These are phyloP conservation scores for Spiraea crenata DNA, from an alignment of 331 rosid species.

Conservation along the genomic window DNA sequence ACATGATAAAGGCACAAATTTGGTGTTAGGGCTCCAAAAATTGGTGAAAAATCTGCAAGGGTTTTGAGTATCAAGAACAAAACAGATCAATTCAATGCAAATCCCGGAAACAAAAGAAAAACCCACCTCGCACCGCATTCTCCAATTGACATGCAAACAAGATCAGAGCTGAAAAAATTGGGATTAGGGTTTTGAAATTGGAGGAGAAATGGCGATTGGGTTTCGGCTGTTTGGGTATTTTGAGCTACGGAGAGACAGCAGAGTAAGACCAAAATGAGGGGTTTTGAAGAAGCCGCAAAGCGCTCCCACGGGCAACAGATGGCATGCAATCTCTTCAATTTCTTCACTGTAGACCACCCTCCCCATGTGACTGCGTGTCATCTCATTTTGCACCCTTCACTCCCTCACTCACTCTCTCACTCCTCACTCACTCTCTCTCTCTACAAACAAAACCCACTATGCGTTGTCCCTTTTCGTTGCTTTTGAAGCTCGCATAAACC, in stretches of 20 bases:
- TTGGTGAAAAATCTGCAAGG: slow-evolving; percentile 12
- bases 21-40: slow-evolving; percentile 43
- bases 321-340: slow-evolving; percentile 28
- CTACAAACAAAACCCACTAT: slow-evolving; percentile 33
- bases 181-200: slow-evolving; percentile 46
- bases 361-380: slow-evolving; percentile 46
- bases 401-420: background rate
- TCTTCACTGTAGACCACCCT: slow-evolving; percentile 29
- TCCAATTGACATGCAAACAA: slow-evolving; percentile 21
- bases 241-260: background rate
- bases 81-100: background rate
- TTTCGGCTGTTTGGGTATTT: background rate
- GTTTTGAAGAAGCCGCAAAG: slow-evolving; percentile 34
- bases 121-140: slow-evolving; percentile 29
- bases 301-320: slow-evolving; percentile 37
- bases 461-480: slow-evolving; percentile 33
- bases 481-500: slow-evolving; percentile 14
- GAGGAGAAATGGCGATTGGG: slow-evolving; percentile 8
- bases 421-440: background rate
- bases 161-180: slow-evolving; percentile 12
- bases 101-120: background rate
- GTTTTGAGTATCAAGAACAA: background rate
- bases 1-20: background rate
- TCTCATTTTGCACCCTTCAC: background rate
- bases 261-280: background rate